These are phyloP conservation scores for Theileria parva DNA, from an alignment of 169 alveolate species.

Conservation along the genomic window DNA sequence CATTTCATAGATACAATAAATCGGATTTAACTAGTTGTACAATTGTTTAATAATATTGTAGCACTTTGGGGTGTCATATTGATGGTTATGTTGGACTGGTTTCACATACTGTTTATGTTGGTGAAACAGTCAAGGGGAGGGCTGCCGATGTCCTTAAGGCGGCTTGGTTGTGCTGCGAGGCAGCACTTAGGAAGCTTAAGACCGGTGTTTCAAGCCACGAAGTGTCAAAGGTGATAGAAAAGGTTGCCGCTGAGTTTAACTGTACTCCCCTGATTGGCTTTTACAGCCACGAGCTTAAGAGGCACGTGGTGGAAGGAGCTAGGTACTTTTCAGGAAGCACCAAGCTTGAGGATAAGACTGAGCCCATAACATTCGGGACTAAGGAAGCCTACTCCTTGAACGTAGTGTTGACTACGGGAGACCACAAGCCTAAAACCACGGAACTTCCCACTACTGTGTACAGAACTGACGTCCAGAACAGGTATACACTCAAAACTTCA, in stretches of 20 bases:
- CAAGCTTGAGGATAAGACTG: constrained; percentile 89
- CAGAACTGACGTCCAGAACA: constrained; percentile 92
- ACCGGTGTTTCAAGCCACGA: constrained; percentile 88
- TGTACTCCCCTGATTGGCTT: constrained; percentile 90
- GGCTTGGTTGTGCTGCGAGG: constrained; percentile 90
- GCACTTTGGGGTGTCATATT: constrained; percentile 87
- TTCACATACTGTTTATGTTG: constrained; percentile 80
- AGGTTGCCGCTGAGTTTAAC: constrained; percentile 86
- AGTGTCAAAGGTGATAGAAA: constrained; percentile 87
- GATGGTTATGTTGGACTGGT: constrained; percentile 92
- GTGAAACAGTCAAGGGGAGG: constrained; percentile 63
- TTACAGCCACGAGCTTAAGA: constrained; percentile 90
- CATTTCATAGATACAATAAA: not conserved
- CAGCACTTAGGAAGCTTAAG: constrained; percentile 87
- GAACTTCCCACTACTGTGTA: constrained; percentile 89
- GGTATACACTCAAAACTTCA: constrained; percentile 90
- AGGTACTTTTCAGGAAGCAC: constrained; percentile 79
- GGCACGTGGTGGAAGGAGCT: constrained; percentile 93
- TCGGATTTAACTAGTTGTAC: not conserved
- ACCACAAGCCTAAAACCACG: constrained; percentile 89
- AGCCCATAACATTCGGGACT: constrained; percentile 89
- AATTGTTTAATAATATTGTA: constrained; percentile 25
- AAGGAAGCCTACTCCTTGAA: constrained; percentile 93
- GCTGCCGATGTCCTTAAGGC: constrained; percentile 81
- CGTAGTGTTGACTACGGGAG: constrained; percentile 92